phyloP scores from a whole-genome alignment of 805 yeast genomes.

The Candida glaebosa region DNA sequence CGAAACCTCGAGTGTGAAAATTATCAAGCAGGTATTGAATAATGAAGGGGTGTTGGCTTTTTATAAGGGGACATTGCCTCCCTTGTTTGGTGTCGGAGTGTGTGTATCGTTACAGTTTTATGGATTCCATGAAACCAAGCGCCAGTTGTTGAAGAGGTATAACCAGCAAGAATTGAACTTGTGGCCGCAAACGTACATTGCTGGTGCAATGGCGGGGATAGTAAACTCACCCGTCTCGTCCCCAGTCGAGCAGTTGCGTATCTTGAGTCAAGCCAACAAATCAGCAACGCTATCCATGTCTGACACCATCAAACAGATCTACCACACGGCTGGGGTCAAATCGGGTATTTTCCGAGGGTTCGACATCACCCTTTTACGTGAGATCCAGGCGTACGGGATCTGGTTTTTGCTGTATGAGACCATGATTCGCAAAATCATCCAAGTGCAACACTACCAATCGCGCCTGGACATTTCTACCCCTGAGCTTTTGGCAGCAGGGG shows the following conservation, averaged over 20 bases:
- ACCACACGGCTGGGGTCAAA: constrained; percentile 37
- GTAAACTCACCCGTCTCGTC: constrained; percentile 62
- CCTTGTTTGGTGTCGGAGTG: constrained; percentile 47
- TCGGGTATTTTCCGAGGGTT: constrained; percentile 56
- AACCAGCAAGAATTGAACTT: constrained; percentile 36
- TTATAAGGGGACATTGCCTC: constrained; percentile 44
- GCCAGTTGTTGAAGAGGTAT: constrained; percentile 44
- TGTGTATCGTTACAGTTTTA: constrained; percentile 70
- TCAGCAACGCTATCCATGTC: constrained; percentile 16
- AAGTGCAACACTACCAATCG: constrained; percentile 28
- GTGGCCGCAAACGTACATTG: constrained; percentile 55
- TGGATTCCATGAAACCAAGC: constrained; percentile 66
- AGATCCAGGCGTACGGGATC: constrained; percentile 70
- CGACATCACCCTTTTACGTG: constrained; percentile 52
- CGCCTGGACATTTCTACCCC: constrained; percentile 52
- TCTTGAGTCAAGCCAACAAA: constrained; percentile 52
- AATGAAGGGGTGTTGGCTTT: constrained; percentile 43
- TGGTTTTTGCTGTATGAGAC: constrained; percentile 69
- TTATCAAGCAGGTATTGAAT: constrained; percentile 33
- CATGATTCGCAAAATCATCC: constrained; percentile 41
- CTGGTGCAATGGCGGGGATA: constrained; percentile 65
- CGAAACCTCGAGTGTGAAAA: constrained; percentile 25
- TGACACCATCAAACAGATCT: constrained; percentile 42
- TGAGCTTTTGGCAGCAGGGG: constrained; percentile 56
- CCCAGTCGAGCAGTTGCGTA: constrained; percentile 66